phyloP scores from a whole-genome alignment of 441 rosid genomes.

The Adansonia gregorii region DNA sequence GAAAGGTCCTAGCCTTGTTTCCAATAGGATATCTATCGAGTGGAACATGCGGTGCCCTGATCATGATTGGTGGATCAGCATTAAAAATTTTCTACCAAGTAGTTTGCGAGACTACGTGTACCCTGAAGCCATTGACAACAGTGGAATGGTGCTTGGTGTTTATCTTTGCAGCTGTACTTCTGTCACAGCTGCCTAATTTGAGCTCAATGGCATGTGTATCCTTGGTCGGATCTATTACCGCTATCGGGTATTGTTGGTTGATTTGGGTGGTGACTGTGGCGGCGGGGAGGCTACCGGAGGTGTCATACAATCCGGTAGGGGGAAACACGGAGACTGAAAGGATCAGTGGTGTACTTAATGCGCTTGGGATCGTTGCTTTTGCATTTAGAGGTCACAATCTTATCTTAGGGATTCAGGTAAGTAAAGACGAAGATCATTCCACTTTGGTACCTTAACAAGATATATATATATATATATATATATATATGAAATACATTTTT shows the following conservation, averaged over 20 bases:
- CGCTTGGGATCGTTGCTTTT: neutral
- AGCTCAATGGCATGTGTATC: constrained; percentile 1
- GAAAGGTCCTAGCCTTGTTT: neutral
- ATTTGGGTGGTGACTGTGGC: neutral
- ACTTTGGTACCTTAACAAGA: too few relatives aligned
- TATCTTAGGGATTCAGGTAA: constrained; percentile 2
- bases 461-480: too few relatives aligned
- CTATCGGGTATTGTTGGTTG: neutral
- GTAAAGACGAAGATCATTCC: too few relatives aligned
- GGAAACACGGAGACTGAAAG: neutral
- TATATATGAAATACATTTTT: too few relatives aligned
- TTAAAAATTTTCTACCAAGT: neutral
- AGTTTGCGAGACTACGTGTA: neutral
- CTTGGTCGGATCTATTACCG: neutral
- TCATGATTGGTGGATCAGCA: constrained; percentile 3
- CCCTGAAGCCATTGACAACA: constrained; percentile 6
- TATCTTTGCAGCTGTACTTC: neutral
- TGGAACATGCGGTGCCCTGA: neutral
- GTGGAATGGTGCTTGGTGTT: constrained; percentile 1
- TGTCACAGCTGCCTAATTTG: neutral
- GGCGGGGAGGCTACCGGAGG: neutral
- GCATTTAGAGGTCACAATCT: constrained; percentile 12
- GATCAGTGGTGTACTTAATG: neutral
- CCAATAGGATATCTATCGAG: neutral
- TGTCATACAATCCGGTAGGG: neutral